A percentile compares a stretch with the other conserved stretches of the same genome.
Evolutionary conservation across 441 rosid genomes (phyloP).

Genomic region (Eruca vesicaria): DNA sequence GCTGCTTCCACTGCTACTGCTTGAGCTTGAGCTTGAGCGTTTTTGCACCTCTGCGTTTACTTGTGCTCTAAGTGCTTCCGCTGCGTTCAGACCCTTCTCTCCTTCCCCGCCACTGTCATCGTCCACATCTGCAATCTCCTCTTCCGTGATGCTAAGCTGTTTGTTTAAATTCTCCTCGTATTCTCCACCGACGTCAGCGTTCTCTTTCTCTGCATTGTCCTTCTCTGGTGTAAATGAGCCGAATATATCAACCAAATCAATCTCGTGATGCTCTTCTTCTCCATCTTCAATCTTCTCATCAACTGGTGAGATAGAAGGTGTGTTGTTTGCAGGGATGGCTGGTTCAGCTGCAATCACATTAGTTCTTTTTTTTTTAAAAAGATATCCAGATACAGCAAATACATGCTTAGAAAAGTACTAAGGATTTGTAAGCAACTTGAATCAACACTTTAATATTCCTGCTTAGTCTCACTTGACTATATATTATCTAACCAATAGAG

Average conservation of each 20-base stretch:
- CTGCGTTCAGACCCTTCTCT: constrained; percentile 72
- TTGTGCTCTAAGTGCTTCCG: constrained; percentile 89
- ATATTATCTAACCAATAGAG: not conserved
- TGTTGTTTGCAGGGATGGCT: constrained; percentile 2
- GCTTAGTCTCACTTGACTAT: constrained; percentile 21
- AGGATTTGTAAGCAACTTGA: not conserved
- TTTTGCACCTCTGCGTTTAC: constrained; percentile 53
- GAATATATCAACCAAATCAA: constrained; percentile 57
- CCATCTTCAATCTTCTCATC: constrained; percentile 47
- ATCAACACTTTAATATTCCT: not conserved
- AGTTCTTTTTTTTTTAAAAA: not conserved
- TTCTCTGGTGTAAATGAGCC: constrained; percentile 54
- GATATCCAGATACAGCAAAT: not conserved
- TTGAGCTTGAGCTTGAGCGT: constrained; percentile 51
- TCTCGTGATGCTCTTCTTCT: constrained; percentile 52
- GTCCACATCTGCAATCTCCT: constrained; percentile 89
- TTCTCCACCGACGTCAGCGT: constrained; percentile 26
- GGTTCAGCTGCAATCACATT: constrained; percentile 32
- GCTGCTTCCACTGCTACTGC: constrained; percentile 67
- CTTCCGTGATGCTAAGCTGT: constrained; percentile 41
- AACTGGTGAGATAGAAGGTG: constrained; percentile 31
- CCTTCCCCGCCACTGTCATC: constrained; percentile 64
- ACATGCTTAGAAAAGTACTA: not conserved
- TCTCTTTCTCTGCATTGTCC: not conserved
- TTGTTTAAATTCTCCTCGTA: constrained; percentile 28